These are phyloP conservation scores for Epichloe hybrida DNA, from an alignment of 2,329 filamentous ascomycete genomes.

Conservation along the genomic window DNA sequence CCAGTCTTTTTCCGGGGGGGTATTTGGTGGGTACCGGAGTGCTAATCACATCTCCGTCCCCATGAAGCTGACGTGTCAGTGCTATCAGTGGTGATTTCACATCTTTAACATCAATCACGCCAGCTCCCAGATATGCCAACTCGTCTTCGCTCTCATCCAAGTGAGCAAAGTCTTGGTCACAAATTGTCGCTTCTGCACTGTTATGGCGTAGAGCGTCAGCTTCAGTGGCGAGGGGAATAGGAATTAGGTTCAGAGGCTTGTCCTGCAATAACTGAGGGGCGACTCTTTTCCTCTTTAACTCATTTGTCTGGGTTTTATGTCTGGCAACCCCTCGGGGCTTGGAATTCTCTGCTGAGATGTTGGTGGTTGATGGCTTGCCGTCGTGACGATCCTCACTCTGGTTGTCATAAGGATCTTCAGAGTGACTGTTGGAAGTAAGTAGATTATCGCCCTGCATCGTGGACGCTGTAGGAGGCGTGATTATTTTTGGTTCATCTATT, in stretches of 20 bases:
- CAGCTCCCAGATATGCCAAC: conserved; percentile 23
- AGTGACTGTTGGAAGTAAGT: background rate
- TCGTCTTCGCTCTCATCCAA: conserved; percentile 11
- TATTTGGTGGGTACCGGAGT: conserved; percentile 14
- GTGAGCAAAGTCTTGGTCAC: background rate
- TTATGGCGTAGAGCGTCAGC: conserved; percentile 1
- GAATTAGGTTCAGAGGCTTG: background rate
- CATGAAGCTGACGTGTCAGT: conserved; percentile 13
- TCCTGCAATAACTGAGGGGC: conserved; percentile 12
- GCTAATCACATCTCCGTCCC: conserved; percentile 14
- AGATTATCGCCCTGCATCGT: background rate
- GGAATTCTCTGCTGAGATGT: background rate
- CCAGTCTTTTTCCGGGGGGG: conserved; percentile 28
- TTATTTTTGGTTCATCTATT: background rate
- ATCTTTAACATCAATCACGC: conserved; percentile 12
- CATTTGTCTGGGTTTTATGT: conserved; percentile 10
- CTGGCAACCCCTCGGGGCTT: background rate
- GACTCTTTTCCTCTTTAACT: conserved; percentile 16
- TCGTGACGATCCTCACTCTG: background rate
- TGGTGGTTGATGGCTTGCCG: background rate
- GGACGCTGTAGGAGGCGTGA: background rate
- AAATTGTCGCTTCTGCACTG: background rate
- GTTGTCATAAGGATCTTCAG: background rate
- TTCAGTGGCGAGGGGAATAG: conserved; percentile 4
- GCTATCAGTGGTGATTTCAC: conserved; percentile 12